A percentile compares a stretch with the other conserved stretches of the same genome.
phyloP scores from a whole-genome alignment of 768 basidiomycete species.

The Suillus subalutaceus region DNA sequence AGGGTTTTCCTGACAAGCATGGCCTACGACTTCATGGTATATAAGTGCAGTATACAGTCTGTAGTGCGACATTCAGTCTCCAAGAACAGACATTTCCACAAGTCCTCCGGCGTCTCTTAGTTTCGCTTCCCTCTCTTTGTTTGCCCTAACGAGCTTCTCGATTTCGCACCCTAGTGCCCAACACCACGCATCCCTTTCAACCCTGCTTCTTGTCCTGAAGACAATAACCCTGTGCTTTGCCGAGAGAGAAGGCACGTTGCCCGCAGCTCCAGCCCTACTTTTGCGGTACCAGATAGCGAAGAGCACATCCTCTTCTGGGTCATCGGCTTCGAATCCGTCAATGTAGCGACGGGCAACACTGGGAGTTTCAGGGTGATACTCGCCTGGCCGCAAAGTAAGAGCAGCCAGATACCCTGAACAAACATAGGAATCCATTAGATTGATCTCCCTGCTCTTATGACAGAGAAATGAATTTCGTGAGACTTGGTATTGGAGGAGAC shows the following conservation, averaged over 20 bases:
- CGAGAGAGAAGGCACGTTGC: constrained; percentile 51
- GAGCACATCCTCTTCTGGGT: constrained; percentile 84
- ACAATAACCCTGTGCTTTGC: constrained; percentile 63
- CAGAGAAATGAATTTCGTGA: constrained; percentile 61
- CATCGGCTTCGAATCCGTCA: constrained; percentile 88
- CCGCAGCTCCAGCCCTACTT: constrained; percentile 27
- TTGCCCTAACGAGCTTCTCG: constrained; percentile 70
- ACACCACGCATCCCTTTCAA: constrained; percentile 94
- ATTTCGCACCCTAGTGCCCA: constrained; percentile 93
- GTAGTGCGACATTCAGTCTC: neutral
- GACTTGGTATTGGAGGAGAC: constrained; percentile 73
- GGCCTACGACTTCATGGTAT: neutral
- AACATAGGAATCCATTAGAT: constrained; percentile 76
- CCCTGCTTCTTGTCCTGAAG: constrained; percentile 74
- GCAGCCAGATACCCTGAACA: constrained; percentile 86
- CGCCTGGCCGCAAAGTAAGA: constrained; percentile 61
- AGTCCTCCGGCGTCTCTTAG: constrained; percentile 68
- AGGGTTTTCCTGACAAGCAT: neutral
- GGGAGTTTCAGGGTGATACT: constrained; percentile 57
- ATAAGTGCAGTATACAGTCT: neutral
- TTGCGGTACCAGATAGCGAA: constrained; percentile 79
- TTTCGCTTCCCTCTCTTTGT: constrained; percentile 63
- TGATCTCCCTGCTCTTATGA: constrained; percentile 54
- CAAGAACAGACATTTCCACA: constrained; percentile 28
- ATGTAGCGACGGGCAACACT: constrained; percentile 74